Conservation (phyloP, 1,284 basidiomycete genomes). For the Vanrija sp. region DNA sequence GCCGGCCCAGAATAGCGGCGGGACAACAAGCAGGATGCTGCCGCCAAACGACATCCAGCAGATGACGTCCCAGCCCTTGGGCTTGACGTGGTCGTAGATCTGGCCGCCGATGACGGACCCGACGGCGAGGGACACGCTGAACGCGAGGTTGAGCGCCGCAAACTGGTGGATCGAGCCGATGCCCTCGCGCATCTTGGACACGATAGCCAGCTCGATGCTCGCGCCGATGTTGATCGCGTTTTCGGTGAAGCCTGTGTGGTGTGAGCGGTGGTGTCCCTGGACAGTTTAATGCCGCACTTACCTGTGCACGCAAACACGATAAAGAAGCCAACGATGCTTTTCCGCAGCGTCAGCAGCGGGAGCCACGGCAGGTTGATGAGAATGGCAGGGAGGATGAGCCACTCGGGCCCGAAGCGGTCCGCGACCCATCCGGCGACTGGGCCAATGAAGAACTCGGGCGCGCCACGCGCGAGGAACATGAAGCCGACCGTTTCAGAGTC, state of each 20-base stretch:
- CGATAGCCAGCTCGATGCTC: neutral
- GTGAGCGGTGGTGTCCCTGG: neutral
- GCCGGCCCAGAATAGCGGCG: neutral
- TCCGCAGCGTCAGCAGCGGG: conserved; percentile 55
- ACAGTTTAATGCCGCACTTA: conserved; percentile 37
- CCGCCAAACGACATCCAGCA: conserved; percentile 18
- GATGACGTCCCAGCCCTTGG: conserved; percentile 30
- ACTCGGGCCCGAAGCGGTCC: conserved; percentile 61
- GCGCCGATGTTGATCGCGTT: conserved; percentile 3
- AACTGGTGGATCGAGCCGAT: conserved; percentile 39
- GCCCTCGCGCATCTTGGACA: conserved; percentile 3
- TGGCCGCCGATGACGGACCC: conserved; percentile 37
- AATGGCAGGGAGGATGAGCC: conserved; percentile 56
- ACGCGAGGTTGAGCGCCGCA: conserved; percentile 37
- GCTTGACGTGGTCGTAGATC: conserved; percentile 31
- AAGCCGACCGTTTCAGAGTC: conserved; percentile 62
- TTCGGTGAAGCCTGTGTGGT: neutral
- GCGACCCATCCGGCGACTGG: conserved; percentile 60
- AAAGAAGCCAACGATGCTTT: conserved; percentile 60
- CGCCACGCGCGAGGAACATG: conserved; percentile 63
- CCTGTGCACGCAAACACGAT: conserved; percentile 58
- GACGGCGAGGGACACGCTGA: conserved; percentile 27
- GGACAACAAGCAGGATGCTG: neutral
- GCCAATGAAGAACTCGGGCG: conserved; percentile 60
- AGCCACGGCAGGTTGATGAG: conserved; percentile 64